phyloP scores from a whole-genome alignment of 1,139 yeast genomes.

The Debaryomyces singareniensis region DNA sequence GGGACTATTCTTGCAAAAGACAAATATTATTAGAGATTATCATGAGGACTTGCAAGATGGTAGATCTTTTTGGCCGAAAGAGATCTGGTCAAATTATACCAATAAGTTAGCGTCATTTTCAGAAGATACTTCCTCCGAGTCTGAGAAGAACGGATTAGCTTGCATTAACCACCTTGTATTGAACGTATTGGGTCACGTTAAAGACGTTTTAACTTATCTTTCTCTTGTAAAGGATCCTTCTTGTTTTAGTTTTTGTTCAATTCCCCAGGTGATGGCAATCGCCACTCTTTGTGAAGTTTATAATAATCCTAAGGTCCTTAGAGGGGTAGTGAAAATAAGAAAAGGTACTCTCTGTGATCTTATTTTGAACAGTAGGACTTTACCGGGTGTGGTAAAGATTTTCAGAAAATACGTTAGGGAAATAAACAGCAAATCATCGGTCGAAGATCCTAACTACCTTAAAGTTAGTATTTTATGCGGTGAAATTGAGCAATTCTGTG shows the following conservation, averaged over 20 bases:
- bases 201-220: constrained; percentile 71
- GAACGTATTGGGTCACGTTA: constrained; percentile 72
- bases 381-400: constrained; percentile 67
- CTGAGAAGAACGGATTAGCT: constrained; percentile 48
- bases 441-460: constrained; percentile 82
- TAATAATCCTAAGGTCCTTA: constrained; percentile 71
- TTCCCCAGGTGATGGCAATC: constrained; percentile 98
- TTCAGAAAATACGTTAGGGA: constrained; percentile 68
- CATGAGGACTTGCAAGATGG: constrained; percentile 90
- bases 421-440: constrained; percentile 74
- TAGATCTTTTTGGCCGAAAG: constrained; percentile 94
- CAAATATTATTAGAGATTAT: constrained; percentile 93
- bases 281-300: constrained; percentile 86
- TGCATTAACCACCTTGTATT: constrained; percentile 81
- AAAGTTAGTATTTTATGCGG: constrained; percentile 82
- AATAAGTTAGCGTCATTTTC: constrained; percentile 56
- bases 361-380: constrained; percentile 67
- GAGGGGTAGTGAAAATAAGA: constrained; percentile 76
- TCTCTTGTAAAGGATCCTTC: constrained; percentile 77
- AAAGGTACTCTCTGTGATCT: constrained; percentile 84
- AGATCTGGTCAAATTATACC: constrained; percentile 82
- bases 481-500: constrained; percentile 80
- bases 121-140: constrained; percentile 30
- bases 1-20: constrained; percentile 94
- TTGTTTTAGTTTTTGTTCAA: constrained; percentile 86